These are phyloP conservation scores for Saccharum officinarum DNA, from an alignment of 176 grass and related monocot species.

Conservation along the genomic window DNA sequence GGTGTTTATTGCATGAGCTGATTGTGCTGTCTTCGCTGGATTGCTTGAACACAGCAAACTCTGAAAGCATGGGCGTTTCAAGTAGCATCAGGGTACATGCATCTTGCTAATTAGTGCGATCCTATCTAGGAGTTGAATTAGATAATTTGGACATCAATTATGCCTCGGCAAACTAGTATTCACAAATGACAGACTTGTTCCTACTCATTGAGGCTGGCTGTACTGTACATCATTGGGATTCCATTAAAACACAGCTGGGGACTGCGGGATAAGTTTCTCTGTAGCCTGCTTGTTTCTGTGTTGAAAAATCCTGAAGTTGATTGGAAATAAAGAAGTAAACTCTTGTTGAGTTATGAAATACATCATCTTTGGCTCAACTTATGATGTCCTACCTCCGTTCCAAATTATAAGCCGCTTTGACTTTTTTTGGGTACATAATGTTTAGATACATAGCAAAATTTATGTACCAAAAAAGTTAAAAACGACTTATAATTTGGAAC, in stretches of 20 bases:
- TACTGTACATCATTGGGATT: background rate
- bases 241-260: background rate
- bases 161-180: background rate
- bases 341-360: background rate
- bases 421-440: too few relatives aligned
- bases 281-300: background rate
- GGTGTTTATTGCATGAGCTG: conserved; percentile 70
- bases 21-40: background rate
- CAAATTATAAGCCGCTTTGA: too few relatives aligned
- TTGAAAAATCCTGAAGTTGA: background rate
- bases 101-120: background rate
- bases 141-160: background rate
- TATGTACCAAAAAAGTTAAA: too few relatives aligned
- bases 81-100: background rate
- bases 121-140: background rate
- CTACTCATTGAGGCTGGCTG: background rate
- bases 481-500: too few relatives aligned
- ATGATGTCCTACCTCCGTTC: background rate
- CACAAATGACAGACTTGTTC: background rate
- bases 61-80: background rate
- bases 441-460: too few relatives aligned
- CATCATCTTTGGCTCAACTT: background rate
- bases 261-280: background rate
- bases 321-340: conserved; percentile 21
- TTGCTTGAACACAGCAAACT: background rate